These are phyloP conservation scores for Coniferiporia weirii DNA, from an alignment of 1,284 basidiomycete genomes.

Conservation along the genomic window DNA sequence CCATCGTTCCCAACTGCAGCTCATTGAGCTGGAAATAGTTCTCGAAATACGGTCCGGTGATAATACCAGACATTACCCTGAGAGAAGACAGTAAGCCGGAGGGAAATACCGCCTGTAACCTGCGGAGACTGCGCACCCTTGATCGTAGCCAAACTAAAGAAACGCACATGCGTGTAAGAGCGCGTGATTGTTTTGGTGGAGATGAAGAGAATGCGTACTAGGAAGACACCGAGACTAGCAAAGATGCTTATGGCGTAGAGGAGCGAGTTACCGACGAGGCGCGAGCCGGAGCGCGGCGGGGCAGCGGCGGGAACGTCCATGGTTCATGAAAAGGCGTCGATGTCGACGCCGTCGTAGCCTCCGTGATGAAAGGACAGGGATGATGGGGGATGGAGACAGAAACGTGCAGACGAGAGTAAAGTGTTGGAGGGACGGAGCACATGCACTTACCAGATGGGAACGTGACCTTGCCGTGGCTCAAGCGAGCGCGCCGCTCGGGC, in stretches of 20 bases:
- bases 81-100: constrained; percentile 3
- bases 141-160: constrained; percentile 84
- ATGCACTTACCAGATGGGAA: neutral
- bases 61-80: constrained; percentile 87
- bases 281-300: constrained; percentile 25
- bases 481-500: neutral
- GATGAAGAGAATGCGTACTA: constrained; percentile 45
- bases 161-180: constrained; percentile 9
- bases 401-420: neutral
- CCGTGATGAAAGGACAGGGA: neutral
- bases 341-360: neutral
- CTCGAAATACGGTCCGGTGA: constrained; percentile 90
- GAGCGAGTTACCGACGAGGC: constrained; percentile 72
- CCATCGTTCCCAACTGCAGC: constrained; percentile 78
- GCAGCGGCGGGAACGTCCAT: constrained; percentile 36
- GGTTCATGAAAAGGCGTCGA: constrained; percentile 30
- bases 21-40: constrained; percentile 64
- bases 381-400: neutral
- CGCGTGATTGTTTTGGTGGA: constrained; percentile 25
- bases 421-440: neutral
- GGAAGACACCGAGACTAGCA: constrained; percentile 83
- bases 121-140: constrained; percentile 54
- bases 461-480: neutral
- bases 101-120: neutral
- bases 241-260: constrained; percentile 82